Evolutionary conservation across 371 early-diverging fungal species (phyloP), one percentile per base, ranked within the genome.

Genomic region (Haplosporangium sp.): DNA sequence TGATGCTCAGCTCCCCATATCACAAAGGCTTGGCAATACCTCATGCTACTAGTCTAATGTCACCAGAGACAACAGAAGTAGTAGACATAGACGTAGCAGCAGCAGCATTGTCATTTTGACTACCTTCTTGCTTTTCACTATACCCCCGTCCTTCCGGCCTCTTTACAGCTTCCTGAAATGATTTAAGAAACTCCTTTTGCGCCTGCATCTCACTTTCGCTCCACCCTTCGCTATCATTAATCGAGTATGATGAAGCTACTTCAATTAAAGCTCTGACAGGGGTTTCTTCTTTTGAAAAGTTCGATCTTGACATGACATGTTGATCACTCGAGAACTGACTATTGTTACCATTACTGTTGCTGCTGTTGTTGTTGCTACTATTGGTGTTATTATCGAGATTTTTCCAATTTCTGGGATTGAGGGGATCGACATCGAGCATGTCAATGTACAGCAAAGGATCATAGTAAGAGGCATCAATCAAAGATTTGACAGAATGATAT

Each of bases 361-460:
- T 27, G 27, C 27, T 27, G 45, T 45, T 45, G 8, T 15, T 45
- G 45, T 45, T 45, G 27, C 27, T 27, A 27, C 27, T 27, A 27
- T 27, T 27, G 27, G 27, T 45, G 45, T 17, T 15, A n/a, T 55
- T 7, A 10, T 27, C 55, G 19, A 13, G 7, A 15, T 7, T 19
- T 8, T 27, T n/a, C 53, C 59, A 60, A 45, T 65, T 72, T 11
- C 58, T 44, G 3, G 73, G 77, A 40, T 77, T 72, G 10, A 66
- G 61, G 2, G 77, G 77, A 58, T 77, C 77, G 34, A 65, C 72
- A 40, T 72, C 77, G 35, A 72, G 62, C 77, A 77, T 77, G 40
- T 77, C 77, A 61, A 72, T 40, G 19, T 72, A 77, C 17, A 77
- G 66, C 20, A 72, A 64, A 0, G 67, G 65, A 47, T 72, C 69